These are phyloP conservation scores for Nicotiana tomentosiformis DNA, from an alignment of 257 asterid genomes.

Conservation along the genomic window DNA sequence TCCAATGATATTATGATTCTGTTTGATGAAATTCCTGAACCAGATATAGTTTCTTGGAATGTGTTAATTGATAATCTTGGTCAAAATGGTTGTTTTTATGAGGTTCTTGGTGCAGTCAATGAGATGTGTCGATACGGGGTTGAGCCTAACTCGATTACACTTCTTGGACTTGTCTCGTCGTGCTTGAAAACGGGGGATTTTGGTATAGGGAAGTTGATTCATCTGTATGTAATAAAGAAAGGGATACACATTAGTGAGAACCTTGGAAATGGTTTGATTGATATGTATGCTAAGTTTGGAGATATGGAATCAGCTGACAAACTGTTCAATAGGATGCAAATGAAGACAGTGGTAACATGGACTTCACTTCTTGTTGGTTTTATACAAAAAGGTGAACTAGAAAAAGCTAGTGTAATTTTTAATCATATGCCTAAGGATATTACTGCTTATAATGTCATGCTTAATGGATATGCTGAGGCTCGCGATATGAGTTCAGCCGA, in stretches of 20 bases:
- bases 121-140: constrained; percentile 40
- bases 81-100: constrained; percentile 30
- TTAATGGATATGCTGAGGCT: constrained; percentile 21
- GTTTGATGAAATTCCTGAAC: constrained; percentile 63
- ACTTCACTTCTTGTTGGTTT: constrained; percentile 65
- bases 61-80: constrained; percentile 41
- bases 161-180: constrained; percentile 52
- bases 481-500: constrained; percentile 16
- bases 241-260: constrained; percentile 11
- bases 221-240: constrained; percentile 29
- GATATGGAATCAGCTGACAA: constrained; percentile 39
- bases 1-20: neutral
- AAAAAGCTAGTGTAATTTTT: constrained; percentile 43
- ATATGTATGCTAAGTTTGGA: constrained; percentile 62
- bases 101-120: constrained; percentile 28
- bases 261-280: constrained; percentile 27
- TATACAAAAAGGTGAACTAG: constrained; percentile 46
- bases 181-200: constrained; percentile 35
- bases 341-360: constrained; percentile 59
- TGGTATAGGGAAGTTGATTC: constrained; percentile 39
- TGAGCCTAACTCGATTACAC: constrained; percentile 62
- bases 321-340: constrained; percentile 39
- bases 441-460: constrained; percentile 18
- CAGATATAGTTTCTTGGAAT: constrained; percentile 72
- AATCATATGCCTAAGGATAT: constrained; percentile 33